Percentiles rank a stretch among this genome's conserved stretches.
phyloP scores from a whole-genome alignment of 148 eudicot genomes.

The Silene uniflora region DNA sequence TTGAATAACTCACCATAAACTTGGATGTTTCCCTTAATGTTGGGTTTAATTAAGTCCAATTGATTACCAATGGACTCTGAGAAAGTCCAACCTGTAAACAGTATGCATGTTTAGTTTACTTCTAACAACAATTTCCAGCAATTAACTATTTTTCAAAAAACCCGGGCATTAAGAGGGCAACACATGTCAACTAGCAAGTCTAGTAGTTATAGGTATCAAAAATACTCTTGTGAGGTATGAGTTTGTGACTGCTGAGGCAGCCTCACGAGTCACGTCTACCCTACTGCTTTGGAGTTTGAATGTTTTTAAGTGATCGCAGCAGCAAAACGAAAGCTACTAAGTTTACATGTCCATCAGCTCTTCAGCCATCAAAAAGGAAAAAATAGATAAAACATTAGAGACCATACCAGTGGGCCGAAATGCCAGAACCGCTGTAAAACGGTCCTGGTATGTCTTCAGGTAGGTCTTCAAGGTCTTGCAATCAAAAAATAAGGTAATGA shows the following conservation, averaged over 20 bases:
- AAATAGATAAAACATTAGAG: not conserved
- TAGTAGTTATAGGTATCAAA: too few relatives aligned
- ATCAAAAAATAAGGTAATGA: constrained; percentile 9
- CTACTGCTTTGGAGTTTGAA: too few relatives aligned
- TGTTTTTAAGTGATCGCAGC: not conserved
- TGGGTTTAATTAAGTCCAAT: constrained; percentile 57
- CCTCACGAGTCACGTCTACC: too few relatives aligned
- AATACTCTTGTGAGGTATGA: too few relatives aligned
- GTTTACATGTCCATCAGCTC: too few relatives aligned
- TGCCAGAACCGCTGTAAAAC: constrained; percentile 45
- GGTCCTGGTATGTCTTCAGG: constrained; percentile 36
- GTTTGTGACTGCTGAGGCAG: too few relatives aligned
- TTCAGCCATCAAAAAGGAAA: too few relatives aligned
- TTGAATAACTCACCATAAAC: constrained; percentile 43
- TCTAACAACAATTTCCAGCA: not conserved
- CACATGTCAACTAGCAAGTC: too few relatives aligned
- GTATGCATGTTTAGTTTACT: not conserved
- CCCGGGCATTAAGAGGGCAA: too few relatives aligned
- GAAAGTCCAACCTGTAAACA: constrained; percentile 57
- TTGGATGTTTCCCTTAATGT: constrained; percentile 40
- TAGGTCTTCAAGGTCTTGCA: constrained; percentile 41
- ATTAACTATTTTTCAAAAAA: not conserved
- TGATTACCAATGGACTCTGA: constrained; percentile 49
- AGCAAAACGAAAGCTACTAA: not conserved
- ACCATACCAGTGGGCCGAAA: constrained; percentile 65